Evolutionary conservation across 495 filamentous ascomycete genomes (phyloP), one percentile per base, ranked within the genome.

Genomic region (Letharia columbiana): DNA sequence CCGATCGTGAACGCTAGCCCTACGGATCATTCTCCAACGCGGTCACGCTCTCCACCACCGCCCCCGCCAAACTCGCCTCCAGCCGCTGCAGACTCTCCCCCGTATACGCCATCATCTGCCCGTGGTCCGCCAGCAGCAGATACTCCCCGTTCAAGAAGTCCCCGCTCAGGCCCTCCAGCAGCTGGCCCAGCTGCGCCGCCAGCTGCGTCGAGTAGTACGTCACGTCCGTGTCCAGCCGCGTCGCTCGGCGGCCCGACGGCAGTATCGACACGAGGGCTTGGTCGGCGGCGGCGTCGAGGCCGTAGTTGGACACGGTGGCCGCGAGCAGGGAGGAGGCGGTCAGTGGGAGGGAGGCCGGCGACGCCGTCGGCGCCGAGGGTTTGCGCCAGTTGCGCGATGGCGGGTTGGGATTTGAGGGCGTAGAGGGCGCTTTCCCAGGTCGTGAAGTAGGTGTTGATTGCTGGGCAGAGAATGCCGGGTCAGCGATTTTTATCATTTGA

Each of bases 51-150:
- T 9, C n/a, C 57, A 42, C 57, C 57, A 1, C 4, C 35, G n/a
- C 4, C 57, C 35, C 57, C 33, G 35, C 45, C 45, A 49, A 49
- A 7, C 31, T 12, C 41, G 37, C 18, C 10, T 61, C 58, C 41
- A 61, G 11, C 13, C 15, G 5, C 37, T 2, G 8, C 58, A 40
- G 12, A 40, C 11, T 41, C 41, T 41, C 37, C 37, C 37, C 41
- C 37, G 35, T 61, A 23, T 61, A 23, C 35, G 18, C n/a, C 58
- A 61, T 42, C 58, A 61, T 61, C 41, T 61, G 33, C 11, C 58
- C 58, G 11, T 28, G 10, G 12, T 20, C 0, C 41, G 58, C 58
- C 58, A 61, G 11, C 4, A 40, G 0, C 28, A 42, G 3, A 18
- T 42, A 61, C 3, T 12, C 1, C 37, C 18, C 37, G 23, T 23